phyloP scores from a whole-genome alignment of 441 rosid species.

The Breynia disticha region DNA sequence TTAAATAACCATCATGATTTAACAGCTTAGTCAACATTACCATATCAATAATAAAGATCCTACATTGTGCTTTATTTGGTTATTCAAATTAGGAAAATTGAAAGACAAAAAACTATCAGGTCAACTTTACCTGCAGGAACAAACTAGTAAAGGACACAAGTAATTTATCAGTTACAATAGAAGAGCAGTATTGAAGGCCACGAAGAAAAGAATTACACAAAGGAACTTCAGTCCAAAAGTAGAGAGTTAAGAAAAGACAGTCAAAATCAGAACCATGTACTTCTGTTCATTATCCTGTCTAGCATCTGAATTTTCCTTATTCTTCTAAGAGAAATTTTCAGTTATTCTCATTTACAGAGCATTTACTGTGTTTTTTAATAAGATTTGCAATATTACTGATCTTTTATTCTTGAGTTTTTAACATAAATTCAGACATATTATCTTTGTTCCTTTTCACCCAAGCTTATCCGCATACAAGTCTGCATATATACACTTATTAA shows the following conservation, averaged over 20 bases:
- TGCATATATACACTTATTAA: neutral
- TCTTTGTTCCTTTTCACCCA: constrained; percentile 1
- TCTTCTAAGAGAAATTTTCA: constrained; percentile 2
- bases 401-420: neutral
- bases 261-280: constrained; percentile 9
- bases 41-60: constrained; percentile 20
- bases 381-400: neutral
- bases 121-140: constrained; percentile 4
- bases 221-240: constrained; percentile 10
- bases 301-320: constrained; percentile 12
- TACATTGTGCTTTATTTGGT: constrained; percentile 16
- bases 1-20: constrained; percentile 18
- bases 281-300: constrained; percentile 10
- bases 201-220: constrained; percentile 3
- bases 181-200: constrained; percentile 7
- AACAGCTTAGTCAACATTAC: constrained; percentile 17
- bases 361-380: neutral
- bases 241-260: constrained; percentile 1
- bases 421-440: neutral
- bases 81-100: constrained; percentile 6
- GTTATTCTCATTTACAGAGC: constrained; percentile 3
- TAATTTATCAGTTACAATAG: constrained; percentile 4
- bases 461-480: constrained; percentile 4
- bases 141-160: constrained; percentile 5
- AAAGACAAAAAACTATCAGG: constrained; percentile 11